These are phyloP conservation scores for Wickerhamiella shivajii DNA, from an alignment of 805 yeast genomes.

Conservation along the genomic window DNA sequence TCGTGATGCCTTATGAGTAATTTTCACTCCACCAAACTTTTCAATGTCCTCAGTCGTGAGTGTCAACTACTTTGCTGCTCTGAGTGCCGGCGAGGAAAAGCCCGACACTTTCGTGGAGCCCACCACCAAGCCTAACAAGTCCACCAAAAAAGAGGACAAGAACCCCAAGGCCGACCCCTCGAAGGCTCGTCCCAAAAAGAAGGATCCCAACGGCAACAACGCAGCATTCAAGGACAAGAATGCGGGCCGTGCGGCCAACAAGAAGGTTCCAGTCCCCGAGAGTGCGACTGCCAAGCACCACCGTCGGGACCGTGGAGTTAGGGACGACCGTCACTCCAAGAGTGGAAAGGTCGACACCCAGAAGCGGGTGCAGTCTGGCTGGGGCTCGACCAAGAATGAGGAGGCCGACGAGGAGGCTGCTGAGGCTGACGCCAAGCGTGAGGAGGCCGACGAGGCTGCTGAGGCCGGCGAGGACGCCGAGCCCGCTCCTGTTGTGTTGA, in stretches of 20 bases:
- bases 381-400: conserved; percentile 73
- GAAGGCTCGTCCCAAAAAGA: conserved; percentile 38
- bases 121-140: conserved; percentile 63
- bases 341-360: conserved; percentile 70
- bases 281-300: conserved; percentile 39
- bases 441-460: conserved; percentile 26
- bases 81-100: conserved; percentile 14
- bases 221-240: conserved; percentile 65
- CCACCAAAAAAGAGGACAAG: conserved; percentile 49
- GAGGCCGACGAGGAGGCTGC: conserved; percentile 45
- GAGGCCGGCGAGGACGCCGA: conserved; percentile 32
- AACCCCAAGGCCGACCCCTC: conserved; percentile 46
- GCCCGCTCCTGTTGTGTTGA: conserved; percentile 45
- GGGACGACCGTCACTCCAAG: conserved; percentile 72
- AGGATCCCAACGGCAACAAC: conserved; percentile 61
- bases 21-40: conserved; percentile 6
- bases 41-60: conserved; percentile 14
- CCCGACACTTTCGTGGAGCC: conserved; percentile 33
- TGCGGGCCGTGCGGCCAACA: conserved; percentile 52
- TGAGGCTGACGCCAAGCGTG: conserved; percentile 29
- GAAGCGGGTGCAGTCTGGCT: conserved; percentile 71
- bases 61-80: conserved; percentile 18
- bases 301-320: conserved; percentile 34
- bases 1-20: not conserved
- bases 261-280: conserved; percentile 34